These are phyloP conservation scores for Brassica hybrid DNA, from an alignment of 441 rosid genomes.

Conservation along the genomic window DNA sequence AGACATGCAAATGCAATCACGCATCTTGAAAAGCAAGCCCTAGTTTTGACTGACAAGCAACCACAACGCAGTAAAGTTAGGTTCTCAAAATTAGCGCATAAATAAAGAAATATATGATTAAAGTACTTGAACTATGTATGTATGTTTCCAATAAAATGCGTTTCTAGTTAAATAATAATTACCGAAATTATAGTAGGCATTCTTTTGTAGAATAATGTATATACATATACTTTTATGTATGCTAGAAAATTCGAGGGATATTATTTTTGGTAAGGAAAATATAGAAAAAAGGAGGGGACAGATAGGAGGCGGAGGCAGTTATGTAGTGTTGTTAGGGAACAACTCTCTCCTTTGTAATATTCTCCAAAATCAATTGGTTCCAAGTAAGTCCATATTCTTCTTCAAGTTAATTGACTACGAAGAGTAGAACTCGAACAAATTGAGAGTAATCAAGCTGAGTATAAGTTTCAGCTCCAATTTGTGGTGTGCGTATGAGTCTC, in stretches of 20 bases:
- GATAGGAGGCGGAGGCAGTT: slow-evolving; percentile 44
- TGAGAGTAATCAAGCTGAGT: slow-evolving; percentile 1
- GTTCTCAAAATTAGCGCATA: slow-evolving; percentile 41
- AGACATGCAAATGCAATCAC: slow-evolving; percentile 44
- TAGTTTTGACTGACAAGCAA: slow-evolving; percentile 44
- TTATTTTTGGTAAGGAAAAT: slow-evolving; percentile 2
- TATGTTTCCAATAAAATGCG: slow-evolving; percentile 32
- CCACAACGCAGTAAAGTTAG: slow-evolving; percentile 42
- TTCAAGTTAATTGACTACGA: neutral
- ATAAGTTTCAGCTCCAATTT: slow-evolving; percentile 1
- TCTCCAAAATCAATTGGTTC: slow-evolving; percentile 3
- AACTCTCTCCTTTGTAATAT: slow-evolving; percentile 26
- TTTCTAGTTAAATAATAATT: slow-evolving; percentile 5
- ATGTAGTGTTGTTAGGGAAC: slow-evolving; percentile 45
- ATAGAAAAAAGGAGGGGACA: slow-evolving; percentile 31
- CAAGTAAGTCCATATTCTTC: slow-evolving; percentile 3
- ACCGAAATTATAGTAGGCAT: neutral
- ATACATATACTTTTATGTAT: neutral
- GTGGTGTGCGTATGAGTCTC: slow-evolving; percentile 5
- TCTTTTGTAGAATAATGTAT: slow-evolving; percentile 2
- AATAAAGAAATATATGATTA: slow-evolving; percentile 18
- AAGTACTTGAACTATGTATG: slow-evolving; percentile 27
- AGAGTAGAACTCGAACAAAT: slow-evolving; percentile 1
- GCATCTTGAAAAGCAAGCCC: slow-evolving; percentile 38
- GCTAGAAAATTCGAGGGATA: neutral